Conservation (phyloP, 1,139 yeast genomes). For the Kodamaea arcana region DNA sequence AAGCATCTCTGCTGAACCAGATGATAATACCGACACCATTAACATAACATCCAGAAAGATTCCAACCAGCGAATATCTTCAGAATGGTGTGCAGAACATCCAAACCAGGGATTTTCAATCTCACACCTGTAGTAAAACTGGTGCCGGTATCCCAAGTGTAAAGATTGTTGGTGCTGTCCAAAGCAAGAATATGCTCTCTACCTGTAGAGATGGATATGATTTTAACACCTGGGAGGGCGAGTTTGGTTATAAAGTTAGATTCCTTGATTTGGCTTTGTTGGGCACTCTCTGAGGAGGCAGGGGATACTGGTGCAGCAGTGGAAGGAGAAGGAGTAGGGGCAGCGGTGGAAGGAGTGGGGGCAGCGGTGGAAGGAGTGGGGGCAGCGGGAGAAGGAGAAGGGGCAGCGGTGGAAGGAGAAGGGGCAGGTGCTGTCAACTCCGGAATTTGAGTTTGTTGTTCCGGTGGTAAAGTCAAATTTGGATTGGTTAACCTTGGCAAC, state of each 20-base stretch:
- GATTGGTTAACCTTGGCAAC: slow-evolving; percentile 7
- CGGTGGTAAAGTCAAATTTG: slow-evolving; percentile 14
- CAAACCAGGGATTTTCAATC: slow-evolving; percentile 34
- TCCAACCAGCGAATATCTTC: slow-evolving; percentile 70
- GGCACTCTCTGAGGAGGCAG: background rate
- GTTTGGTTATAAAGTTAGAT: slow-evolving; percentile 26
- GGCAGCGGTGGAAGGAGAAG: background rate
- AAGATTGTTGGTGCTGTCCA: slow-evolving; percentile 48
- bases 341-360: background rate
- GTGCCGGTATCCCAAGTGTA: slow-evolving; percentile 65
- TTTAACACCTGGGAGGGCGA: slow-evolving; percentile 16
- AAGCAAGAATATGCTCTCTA: slow-evolving; percentile 60
- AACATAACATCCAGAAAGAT: slow-evolving; percentile 50
- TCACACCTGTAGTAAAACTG: slow-evolving; percentile 42
- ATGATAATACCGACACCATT: slow-evolving; percentile 52
- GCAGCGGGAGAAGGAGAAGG: too few species aligned
- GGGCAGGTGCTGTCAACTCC: background rate
- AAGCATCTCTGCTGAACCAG: slow-evolving; percentile 50
- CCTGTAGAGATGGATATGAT: slow-evolving; percentile 60
- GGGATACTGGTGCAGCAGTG: background rate
- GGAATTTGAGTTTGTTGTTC: slow-evolving; percentile 7
- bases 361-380: background rate
- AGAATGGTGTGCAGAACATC: slow-evolving; percentile 18
- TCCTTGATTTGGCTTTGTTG: slow-evolving; percentile 16
- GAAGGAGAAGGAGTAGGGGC: background rate